These are phyloP conservation scores for Trichophyton simii DNA, from an alignment of 2,329 filamentous ascomycete species.

Conservation along the genomic window DNA sequence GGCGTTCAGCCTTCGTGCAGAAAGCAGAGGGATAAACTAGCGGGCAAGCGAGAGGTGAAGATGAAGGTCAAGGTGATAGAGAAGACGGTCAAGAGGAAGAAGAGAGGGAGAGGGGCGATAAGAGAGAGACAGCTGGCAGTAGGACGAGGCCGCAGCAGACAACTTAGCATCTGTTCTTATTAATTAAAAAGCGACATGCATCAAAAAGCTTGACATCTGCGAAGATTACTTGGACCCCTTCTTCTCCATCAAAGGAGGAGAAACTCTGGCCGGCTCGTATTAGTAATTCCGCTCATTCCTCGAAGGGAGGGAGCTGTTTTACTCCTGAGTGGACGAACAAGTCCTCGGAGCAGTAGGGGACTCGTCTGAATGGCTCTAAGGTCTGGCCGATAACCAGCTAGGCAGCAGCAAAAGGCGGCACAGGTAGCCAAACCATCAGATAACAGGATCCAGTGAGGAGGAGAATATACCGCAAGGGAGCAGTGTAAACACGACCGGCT, in stretches of 20 bases:
- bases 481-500: neutral
- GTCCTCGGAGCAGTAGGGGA: neutral
- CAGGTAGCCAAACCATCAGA: neutral
- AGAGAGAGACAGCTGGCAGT: neutral
- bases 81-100: neutral
- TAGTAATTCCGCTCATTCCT: neutral
- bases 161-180: neutral
- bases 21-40: neutral
- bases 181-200: neutral
- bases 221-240: neutral
- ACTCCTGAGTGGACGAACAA: neutral
- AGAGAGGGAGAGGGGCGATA: neutral
- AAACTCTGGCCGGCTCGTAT: conserved; percentile 2
- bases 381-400: neutral
- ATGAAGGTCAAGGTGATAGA: neutral
- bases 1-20: neutral
- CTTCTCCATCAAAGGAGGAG: neutral
- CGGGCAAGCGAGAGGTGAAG: neutral
- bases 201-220: neutral
- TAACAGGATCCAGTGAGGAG: neutral
- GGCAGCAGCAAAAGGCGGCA: neutral
- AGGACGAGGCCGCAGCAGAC: neutral
- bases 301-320: neutral
- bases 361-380: too few relatives aligned
- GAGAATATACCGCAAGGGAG: neutral